Evolutionary conservation across 441 rosid species (phyloP), one percentile per base, ranked within the genome.

Genomic region (Dalechampia spathulata): DNA sequence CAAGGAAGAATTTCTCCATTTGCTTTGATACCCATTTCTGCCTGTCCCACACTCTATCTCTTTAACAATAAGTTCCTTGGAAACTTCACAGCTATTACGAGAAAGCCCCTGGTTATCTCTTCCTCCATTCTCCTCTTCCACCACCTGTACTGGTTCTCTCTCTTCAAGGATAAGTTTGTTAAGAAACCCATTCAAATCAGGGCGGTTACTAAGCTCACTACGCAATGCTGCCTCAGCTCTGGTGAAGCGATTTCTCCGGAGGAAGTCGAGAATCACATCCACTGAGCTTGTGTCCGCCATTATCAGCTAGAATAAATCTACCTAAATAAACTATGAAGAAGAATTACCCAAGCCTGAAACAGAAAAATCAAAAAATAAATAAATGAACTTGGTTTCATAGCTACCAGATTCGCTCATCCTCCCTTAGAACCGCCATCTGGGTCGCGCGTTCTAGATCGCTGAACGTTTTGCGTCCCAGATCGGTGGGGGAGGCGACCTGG

Each of bases 161-260:
- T 75, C 86, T 66, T 75, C 93, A 6, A 85, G 65, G 34, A 46
- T 62, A 49, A 83, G 89, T 39, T 75, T 87, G 64, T 78, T 75
- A 72, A 87, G 76, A 55, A 87, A 78, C 7, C 80, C 87, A 75
- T 86, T 84, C 44, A 82, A 72, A 75, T 93, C 97, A 65, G 89
- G 80, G 25, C 34, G 78, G 69, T 63, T 75, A 48, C 56, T 61
- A 5, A 92, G 85, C 82, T 88, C 98, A 62, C 85, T 71, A 49
- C 80, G 83, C 67, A 92, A 70, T 52, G 98, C 98, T 60, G 89
- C 90, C 86, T 92, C 98, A 44, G 98, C 96, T 78, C 87, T 76
- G 3, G 82, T 75, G 63, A 92, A 86, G 40, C 57, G 80, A 74
- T 92, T 84, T 63, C 60, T 81, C 75, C 77, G 66, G 72, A 92